Evolutionary conservation across 1,284 basidiomycete species (phyloP), one percentile per base, ranked within the genome.

Genomic region (Apiotrichum sp.): DNA sequence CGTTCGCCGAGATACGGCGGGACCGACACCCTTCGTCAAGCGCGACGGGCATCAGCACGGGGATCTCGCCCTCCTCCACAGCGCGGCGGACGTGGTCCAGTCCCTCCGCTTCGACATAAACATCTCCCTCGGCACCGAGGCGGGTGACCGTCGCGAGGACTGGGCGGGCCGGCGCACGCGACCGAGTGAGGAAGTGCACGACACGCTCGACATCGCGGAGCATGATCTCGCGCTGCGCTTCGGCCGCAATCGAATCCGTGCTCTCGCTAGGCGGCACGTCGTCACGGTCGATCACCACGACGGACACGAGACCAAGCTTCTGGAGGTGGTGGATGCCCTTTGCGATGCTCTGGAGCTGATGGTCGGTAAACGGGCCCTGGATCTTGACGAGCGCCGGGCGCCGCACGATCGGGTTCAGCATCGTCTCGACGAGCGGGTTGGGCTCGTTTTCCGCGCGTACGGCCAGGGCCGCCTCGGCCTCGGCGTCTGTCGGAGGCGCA

Each of bases 341-440:
- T 33, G 89, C 86, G 63, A 99, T 90, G 70, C 91, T 93, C 63
- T 93, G 87, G 56, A 98, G 85, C 72, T 98, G 96, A 10, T 86
- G 82, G 74, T 96, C 88, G n/a, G 85, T 89, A 74, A 98, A 98
- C 1, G 96, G 96, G 3, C 95, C 92, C 75, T 98, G 96, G 11
- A 98, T 80, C 76, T 98, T 98, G 70, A 99, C 93, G 8, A 99
- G 84, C 1, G 93, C 93, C 1, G 75, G 71, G 11, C 73, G 81
- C 40, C 68, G 71, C 10, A 70, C 50, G 49, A 90, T 83, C 4
- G 91, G 91, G 69, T 92, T 82, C 31, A 97, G 80, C 55, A 97
- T 87, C n/a, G 87, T 87, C 10, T 85, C 82, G 56, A 92, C 81
- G 59, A 93, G 80, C 2, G 82, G 82, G 64, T 81, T 85, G 34